These are phyloP conservation scores for Raffaelea albimanens DNA, from an alignment of 2,329 filamentous ascomycete genomes.

Conservation along the genomic window DNA sequence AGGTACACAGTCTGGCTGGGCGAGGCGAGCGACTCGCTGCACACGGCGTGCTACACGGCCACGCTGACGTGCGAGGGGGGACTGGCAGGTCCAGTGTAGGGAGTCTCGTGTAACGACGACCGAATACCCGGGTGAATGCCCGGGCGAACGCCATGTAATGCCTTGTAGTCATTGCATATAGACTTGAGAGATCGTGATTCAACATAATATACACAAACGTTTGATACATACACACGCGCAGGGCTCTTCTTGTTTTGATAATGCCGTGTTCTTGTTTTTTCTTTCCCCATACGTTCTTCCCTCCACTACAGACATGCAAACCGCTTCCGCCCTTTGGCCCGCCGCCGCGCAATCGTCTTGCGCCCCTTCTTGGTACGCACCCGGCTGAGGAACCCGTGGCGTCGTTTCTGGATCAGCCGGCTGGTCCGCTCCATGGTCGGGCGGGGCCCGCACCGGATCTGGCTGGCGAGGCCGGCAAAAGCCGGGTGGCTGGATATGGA, in stretches of 20 bases:
- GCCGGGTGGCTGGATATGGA: constrained; percentile 44
- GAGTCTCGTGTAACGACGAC: too few species aligned
- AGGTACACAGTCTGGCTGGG: constrained; percentile 36
- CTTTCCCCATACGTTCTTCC: neutral
- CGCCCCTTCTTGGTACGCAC: constrained; percentile 39
- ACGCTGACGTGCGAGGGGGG: constrained; percentile 25
- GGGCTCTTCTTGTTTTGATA: neutral
- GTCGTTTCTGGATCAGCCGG: constrained; percentile 48
- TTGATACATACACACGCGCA: too few species aligned
- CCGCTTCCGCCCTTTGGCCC: constrained; percentile 40
- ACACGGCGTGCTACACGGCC: constrained; percentile 29
- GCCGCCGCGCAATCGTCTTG: constrained; percentile 42
- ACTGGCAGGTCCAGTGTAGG: constrained; percentile 22
- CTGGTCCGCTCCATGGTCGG: constrained; percentile 47
- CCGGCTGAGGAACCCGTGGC: constrained; percentile 47
- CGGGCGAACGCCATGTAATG: too few species aligned
- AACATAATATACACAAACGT: neutral
- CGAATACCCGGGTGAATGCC: too few species aligned
- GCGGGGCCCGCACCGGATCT: constrained; percentile 49
- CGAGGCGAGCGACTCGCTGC: constrained; percentile 29
- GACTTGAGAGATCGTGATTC: too few species aligned
- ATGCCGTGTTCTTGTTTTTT: neutral
- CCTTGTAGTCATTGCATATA: too few species aligned
- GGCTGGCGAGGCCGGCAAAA: constrained; percentile 29
- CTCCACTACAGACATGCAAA: constrained; percentile 22